These are phyloP conservation scores for Dothiorella sarmentorum DNA, from an alignment of 2,329 filamentous ascomycete genomes.

Conservation along the genomic window DNA sequence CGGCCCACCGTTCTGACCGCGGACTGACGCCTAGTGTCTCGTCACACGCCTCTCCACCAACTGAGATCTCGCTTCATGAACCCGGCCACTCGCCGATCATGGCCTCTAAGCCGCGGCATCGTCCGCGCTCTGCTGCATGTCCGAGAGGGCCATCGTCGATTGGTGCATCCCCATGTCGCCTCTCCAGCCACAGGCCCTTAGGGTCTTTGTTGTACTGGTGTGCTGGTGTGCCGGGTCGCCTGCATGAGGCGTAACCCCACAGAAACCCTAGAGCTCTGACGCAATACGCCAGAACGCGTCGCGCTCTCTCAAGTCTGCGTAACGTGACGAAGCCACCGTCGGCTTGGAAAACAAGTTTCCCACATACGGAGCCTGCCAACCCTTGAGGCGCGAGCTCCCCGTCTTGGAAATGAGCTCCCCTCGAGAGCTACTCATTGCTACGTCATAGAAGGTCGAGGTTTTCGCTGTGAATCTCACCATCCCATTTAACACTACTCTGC, in stretches of 20 bases:
- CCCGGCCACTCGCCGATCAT: conserved; percentile 1
- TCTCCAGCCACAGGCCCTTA: conserved; percentile 13
- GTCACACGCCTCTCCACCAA: not conserved
- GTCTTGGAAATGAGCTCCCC: not conserved
- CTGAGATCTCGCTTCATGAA: conserved; percentile 8
- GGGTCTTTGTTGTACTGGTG: not conserved
- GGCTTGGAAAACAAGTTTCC: conserved; percentile 39
- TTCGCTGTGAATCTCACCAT: not conserved
- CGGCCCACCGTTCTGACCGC: not conserved
- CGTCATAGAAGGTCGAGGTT: conserved; percentile 29
- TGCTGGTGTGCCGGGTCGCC: conserved; percentile 7
- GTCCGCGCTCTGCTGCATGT: not conserved
- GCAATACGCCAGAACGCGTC: conserved; percentile 13
- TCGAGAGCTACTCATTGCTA: conserved; percentile 23
- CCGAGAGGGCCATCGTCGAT: conserved; percentile 4
- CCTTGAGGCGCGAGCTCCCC: conserved; percentile 33
- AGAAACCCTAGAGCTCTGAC: conserved; percentile 6
- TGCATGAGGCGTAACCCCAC: not conserved
- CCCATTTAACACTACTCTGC: conserved; percentile 13
- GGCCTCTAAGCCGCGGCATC: not conserved
- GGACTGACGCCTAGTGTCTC: conserved; percentile 10
- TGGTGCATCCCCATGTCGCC: not conserved
- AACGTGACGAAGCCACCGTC: conserved; percentile 14
- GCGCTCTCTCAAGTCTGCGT: conserved; percentile 6
- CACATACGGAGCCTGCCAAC: conserved; percentile 19